phyloP scores from a whole-genome alignment of 495 filamentous ascomycete species.

The Daldinia bambusicola region DNA sequence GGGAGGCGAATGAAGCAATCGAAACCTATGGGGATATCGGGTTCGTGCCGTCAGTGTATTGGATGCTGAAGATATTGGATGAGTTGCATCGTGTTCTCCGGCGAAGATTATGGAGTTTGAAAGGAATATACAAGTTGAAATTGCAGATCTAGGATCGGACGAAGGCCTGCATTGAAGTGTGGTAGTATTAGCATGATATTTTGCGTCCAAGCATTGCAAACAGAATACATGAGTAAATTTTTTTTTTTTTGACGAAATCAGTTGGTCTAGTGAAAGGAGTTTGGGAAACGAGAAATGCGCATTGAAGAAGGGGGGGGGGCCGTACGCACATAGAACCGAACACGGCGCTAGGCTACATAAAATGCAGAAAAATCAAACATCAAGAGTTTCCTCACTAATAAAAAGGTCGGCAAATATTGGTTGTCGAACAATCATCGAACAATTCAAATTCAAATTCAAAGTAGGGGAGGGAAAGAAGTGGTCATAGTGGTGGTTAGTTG shows the following conservation, averaged over 20 bases:
- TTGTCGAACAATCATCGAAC: not conserved
- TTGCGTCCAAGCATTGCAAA: slow-evolving; percentile 11
- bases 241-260: slow-evolving; percentile 27
- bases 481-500: slow-evolving; percentile 5
- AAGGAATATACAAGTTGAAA: slow-evolving; percentile 42
- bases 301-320: slow-evolving; percentile 17
- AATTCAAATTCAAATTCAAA: slow-evolving; percentile 19
- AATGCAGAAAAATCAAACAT: slow-evolving; percentile 29
- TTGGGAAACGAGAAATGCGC: slow-evolving; percentile 25
- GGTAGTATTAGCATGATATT: slow-evolving; percentile 39
- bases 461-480: slow-evolving; percentile 18
- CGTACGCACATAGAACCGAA: slow-evolving; percentile 41
- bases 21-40: slow-evolving; percentile 41
- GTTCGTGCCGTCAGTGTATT: slow-evolving; percentile 45
- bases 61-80: slow-evolving; percentile 42
- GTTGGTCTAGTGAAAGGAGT: slow-evolving; percentile 35
- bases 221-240: slow-evolving; percentile 25
- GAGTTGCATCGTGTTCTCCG: slow-evolving; percentile 48
- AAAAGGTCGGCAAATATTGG: not conserved
- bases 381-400: slow-evolving; percentile 9
- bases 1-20: slow-evolving; percentile 19
- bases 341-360: slow-evolving; percentile 33
- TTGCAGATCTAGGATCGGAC: slow-evolving; percentile 33
- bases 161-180: slow-evolving; percentile 42
- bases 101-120: slow-evolving; percentile 34